Conservation (phyloP, 1,284 basidiomycete species). For the Ustilago trichophora region DNA sequence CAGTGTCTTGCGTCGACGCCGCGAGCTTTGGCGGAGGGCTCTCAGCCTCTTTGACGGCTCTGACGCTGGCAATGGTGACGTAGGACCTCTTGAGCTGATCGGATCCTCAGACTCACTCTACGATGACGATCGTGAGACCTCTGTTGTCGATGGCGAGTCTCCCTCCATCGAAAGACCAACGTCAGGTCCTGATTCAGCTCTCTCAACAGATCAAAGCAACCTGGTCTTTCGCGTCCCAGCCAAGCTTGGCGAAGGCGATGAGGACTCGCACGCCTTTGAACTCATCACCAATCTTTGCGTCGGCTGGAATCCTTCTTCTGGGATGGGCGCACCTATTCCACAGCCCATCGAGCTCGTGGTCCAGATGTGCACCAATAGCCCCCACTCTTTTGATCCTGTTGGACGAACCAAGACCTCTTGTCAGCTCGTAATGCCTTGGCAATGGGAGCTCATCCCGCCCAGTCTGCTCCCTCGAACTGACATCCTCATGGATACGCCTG, state of each 20-base stretch:
- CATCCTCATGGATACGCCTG: conserved; percentile 8
- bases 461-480: conserved; percentile 37
- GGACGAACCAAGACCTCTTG: conserved; percentile 15
- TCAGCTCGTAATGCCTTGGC: conserved; percentile 42
- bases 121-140: conserved; percentile 23
- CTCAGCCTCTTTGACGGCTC: conserved; percentile 39
- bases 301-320: conserved; percentile 43
- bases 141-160: conserved; percentile 23
- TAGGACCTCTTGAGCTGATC: conserved; percentile 17
- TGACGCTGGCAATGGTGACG: conserved; percentile 33
- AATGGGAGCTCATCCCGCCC: conserved; percentile 47
- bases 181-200: conserved; percentile 10
- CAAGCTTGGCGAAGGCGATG: conserved; percentile 10
- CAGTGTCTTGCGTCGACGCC: conserved; percentile 32
- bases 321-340: conserved; percentile 22
- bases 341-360: conserved; percentile 49
- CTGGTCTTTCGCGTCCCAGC: conserved; percentile 24
- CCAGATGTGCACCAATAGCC: conserved; percentile 26
- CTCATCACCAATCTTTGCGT: conserved; percentile 57
- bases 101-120: not conserved
- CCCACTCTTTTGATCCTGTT: conserved; percentile 29
- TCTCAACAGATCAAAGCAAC: not conserved
- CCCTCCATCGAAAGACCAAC: conserved; percentile 4
- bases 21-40: conserved; percentile 50
- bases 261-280: conserved; percentile 43